Evolutionary conservation across 495 filamentous ascomycete species (phyloP).

Genomic region (Aspergillus campestris): DNA sequence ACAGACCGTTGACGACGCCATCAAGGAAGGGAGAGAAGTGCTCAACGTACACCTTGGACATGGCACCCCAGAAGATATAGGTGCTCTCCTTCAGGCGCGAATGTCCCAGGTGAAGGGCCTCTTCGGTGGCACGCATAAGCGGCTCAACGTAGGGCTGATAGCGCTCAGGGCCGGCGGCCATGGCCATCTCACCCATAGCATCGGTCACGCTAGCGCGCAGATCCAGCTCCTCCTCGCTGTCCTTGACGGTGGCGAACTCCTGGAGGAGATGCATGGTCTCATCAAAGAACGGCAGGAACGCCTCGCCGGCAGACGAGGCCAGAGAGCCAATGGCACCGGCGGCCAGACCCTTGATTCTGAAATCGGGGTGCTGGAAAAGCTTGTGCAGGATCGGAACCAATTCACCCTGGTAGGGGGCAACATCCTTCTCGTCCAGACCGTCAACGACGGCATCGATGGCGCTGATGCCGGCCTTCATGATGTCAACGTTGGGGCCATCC

Average conservation of each 20-base stretch:
- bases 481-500: slow-evolving; percentile 56
- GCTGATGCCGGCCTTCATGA: slow-evolving; percentile 81
- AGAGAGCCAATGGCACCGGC: slow-evolving; percentile 86
- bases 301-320: slow-evolving; percentile 69
- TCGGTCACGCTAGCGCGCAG: slow-evolving; percentile 84
- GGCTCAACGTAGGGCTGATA: slow-evolving; percentile 87
- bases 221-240: slow-evolving; percentile 80
- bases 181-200: slow-evolving; percentile 83
- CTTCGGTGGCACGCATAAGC: slow-evolving; percentile 84
- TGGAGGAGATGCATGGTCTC: slow-evolving; percentile 79
- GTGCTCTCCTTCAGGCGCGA: slow-evolving; percentile 87
- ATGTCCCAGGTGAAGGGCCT: slow-evolving; percentile 83
- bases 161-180: slow-evolving; percentile 73
- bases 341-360: slow-evolving; percentile 81
- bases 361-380: slow-evolving; percentile 73
- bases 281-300: slow-evolving; percentile 85
- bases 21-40: slow-evolving; percentile 81
- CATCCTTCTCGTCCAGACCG: slow-evolving; percentile 76
- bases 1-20: slow-evolving; percentile 76
- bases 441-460: slow-evolving; percentile 88
- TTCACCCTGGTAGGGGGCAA: slow-evolving; percentile 69
- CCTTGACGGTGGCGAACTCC: slow-evolving; percentile 76
- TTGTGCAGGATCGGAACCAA: slow-evolving; percentile 75
- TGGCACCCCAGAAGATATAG: slow-evolving; percentile 90
- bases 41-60: slow-evolving; percentile 89